Base-by-base conservation (phyloP, 129 eudicot genomes). In the Rutidosis leptorrhynchoides region DNA sequence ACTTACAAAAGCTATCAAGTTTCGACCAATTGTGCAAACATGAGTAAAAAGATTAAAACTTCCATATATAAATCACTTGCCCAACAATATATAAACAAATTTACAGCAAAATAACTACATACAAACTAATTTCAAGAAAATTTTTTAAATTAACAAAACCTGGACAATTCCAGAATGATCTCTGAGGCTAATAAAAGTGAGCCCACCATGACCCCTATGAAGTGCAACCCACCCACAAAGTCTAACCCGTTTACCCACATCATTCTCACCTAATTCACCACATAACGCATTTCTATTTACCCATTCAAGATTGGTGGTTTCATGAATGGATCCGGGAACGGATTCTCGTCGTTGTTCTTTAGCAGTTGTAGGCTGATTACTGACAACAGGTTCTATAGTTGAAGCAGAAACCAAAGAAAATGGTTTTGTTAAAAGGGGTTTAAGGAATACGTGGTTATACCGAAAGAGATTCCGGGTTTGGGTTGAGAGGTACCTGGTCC, bases 181-280 rank as follows among this genome's bases (percentile, higher is more conserved):
- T 24, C 96, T 75, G 27, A 93, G 92, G 69, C 81, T 86, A 35
- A 93, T 48, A 58, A 93, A 93, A 52, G 90, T 86, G 30, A 93
- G 86, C 2, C 90, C 88, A 19, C 96, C 96, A 64, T 93, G 96
- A 67, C 83, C 77, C 42, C 99, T 83, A 48, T 93, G 99, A 64
- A 88, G 90, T 15, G 95, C 99, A 54, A 93, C 96, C 99, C 99
- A 93, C 58, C 99, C 99, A 68, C 99, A 89, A 22, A 89, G 74
- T 33, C 77, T 82, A 55, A 93, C 96, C 80, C 95, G 87, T 81
- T 60, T 84, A 16, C 96, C 99, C 58, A 82, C 93, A 68, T 93
- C 99, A 58, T 51, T 58, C 33, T 86, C 86, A 2, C 82, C 61
- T 80, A 93, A 82, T 62, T 88, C 77, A 23, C 98, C 98, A 71